Conservation (phyloP, 2,329 filamentous ascomycete species). For the Hypoxylon sp. region DNA sequence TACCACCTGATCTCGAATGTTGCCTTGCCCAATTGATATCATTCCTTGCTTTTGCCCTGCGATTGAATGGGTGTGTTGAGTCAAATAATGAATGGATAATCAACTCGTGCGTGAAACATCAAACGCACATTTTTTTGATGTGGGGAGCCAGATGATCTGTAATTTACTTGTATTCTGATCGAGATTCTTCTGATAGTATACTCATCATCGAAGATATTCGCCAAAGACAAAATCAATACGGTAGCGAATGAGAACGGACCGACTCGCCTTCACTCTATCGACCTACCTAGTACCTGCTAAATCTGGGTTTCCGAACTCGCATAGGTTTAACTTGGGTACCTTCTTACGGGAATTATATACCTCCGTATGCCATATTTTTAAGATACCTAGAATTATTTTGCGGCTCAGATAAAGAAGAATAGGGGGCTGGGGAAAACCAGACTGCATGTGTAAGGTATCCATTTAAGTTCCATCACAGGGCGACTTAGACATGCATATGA, state of each 20-base stretch:
- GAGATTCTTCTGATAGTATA: conserved; percentile 12
- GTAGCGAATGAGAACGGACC: neutral
- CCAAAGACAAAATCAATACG: neutral
- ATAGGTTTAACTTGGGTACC: neutral
- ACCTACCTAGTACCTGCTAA: neutral
- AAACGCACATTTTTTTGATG: conserved; percentile 17
- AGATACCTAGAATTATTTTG: neutral
- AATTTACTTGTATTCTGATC: conserved; percentile 9
- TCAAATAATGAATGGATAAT: conserved; percentile 17
- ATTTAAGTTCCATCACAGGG: conserved; percentile 4
- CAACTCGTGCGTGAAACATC: conserved; percentile 26
- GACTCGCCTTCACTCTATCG: conserved; percentile 9
- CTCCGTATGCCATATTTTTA: conserved; percentile 2
- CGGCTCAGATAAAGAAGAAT: conserved; percentile 13
- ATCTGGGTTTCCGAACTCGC: conserved; percentile 1
- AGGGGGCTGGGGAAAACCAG: neutral
- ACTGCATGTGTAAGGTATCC: neutral
- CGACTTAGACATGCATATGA: conserved; percentile 25
- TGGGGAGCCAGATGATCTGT: conserved; percentile 31
- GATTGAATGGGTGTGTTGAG: conserved; percentile 10
- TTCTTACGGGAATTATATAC: conserved; percentile 10
- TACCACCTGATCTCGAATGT: conserved; percentile 32
- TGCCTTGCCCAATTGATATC: conserved; percentile 19
- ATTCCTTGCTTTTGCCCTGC: conserved; percentile 9
- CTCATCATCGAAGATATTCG: conserved; percentile 1